Evolutionary conservation across 1,139 yeast species (phyloP), one percentile per base, ranked within the genome.

Genomic region (Wickerhamomyces sp.): DNA sequence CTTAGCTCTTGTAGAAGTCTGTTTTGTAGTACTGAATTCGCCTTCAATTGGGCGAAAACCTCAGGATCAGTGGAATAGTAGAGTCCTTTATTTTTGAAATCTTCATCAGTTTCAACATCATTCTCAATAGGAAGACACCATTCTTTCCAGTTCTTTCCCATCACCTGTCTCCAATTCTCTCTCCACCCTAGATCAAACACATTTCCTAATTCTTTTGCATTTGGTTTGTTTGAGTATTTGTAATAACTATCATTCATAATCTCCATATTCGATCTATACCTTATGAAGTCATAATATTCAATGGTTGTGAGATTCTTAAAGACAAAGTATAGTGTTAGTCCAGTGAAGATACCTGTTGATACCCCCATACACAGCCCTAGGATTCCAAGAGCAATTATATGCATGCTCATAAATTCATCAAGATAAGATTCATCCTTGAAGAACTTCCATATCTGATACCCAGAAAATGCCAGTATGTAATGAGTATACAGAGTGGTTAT

Each of bases 241-340:
- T 66, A 71, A 37, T 61, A 57, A 6, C 64, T 55, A 15, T 75
- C 72, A 23, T 74, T 66, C 9, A 72, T 56, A 10, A 69, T 52
- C 49, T 71, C 73, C 46, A 75, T 67, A 39, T 66, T 71, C 29
- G 78, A 70, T 46, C 74, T 67, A 53, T 76, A 76, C 34, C 83
- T 68, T 32, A 73, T 73, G 39, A 73, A 71, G 47, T 84, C 90
- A 66, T 85, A 83, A 44, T 81, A 70, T 64, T 93, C 99, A 29
- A 93, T 75, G 0, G 98, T 93, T 10, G 98, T 90, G 48, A 71
- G 69, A 63, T 93, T 93, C 10, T 62, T 65, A 15, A 78, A 50
- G 11, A 87, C 63, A 54, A 87, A 73, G 55, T 78, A 88, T 4
- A 81, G 48, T 45, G 84, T 78, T 61, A 84, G 84, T 1, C 64